Conservation (phyloP, 805 yeast genomes). For the Candida schatavii region DNA sequence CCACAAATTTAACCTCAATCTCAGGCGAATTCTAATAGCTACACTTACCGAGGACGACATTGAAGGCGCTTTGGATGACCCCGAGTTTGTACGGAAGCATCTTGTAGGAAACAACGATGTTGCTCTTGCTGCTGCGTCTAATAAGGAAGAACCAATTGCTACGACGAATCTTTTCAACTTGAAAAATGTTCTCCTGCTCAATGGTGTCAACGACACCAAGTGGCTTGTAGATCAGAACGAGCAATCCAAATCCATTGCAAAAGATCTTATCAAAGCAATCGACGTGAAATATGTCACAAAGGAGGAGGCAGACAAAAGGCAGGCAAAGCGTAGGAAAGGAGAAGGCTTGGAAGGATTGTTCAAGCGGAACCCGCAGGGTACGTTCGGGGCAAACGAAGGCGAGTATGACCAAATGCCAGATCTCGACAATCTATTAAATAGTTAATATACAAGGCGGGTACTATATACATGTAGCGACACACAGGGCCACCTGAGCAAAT, state of each 20-base stretch:
- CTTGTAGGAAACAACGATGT: slow-evolving; percentile 12
- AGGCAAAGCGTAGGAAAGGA: slow-evolving; percentile 6
- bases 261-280: slow-evolving; percentile 21
- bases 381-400: slow-evolving; percentile 19
- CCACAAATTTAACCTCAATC: slow-evolving; percentile 21
- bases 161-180: slow-evolving; percentile 28
- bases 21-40: slow-evolving; percentile 22
- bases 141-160: slow-evolving; percentile 3
- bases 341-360: slow-evolving; percentile 3
- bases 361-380: slow-evolving; percentile 3
- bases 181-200: slow-evolving; percentile 22
- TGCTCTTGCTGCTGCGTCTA: slow-evolving; percentile 1
- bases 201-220: slow-evolving; percentile 10
- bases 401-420: slow-evolving; percentile 23
- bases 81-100: slow-evolving; percentile 21
- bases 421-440: slow-evolving; percentile 13
- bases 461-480: neutral
- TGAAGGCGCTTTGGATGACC: slow-evolving; percentile 19
- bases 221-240: slow-evolving; percentile 18
- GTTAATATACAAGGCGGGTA: neutral
- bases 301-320: slow-evolving; percentile 16
- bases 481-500: neutral
- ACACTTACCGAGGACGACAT: slow-evolving; percentile 20
- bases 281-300: slow-evolving; percentile 21
- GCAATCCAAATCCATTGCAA: slow-evolving; percentile 11